A percentile compares a stretch with the other conserved stretches of the same genome.
These are phyloP conservation scores for Naganishia vaughanmartiniae DNA, from an alignment of 768 basidiomycete species.

Conservation along the genomic window DNA sequence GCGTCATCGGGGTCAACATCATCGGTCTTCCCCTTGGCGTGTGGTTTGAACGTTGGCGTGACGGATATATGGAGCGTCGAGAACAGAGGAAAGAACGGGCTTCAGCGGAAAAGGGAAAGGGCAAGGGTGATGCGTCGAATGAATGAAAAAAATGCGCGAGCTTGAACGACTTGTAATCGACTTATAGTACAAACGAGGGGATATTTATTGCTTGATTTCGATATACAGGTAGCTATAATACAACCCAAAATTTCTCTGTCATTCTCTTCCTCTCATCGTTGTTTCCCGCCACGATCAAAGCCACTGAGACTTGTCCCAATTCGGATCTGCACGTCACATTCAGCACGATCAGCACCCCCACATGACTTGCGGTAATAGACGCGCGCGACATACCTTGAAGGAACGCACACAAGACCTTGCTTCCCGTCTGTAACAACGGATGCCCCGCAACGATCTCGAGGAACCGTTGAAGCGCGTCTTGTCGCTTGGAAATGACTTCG, in stretches of 20 bases:
- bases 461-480: constrained; percentile 93
- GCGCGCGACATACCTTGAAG: constrained; percentile 59
- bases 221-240: background rate
- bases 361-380: background rate
- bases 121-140: background rate
- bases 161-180: background rate
- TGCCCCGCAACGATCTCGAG: constrained; percentile 95
- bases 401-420: constrained; percentile 93
- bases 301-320: constrained; percentile 61
- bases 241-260: background rate
- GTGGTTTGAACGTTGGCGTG: constrained; percentile 41
- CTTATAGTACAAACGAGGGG: background rate
- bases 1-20: constrained; percentile 43
- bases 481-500: constrained; percentile 86
- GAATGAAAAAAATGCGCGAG: background rate
- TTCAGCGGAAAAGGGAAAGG: constrained; percentile 8
- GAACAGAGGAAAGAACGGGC: constrained; percentile 32
- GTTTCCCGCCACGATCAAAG: constrained; percentile 2
- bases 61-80: constrained; percentile 33
- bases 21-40: constrained; percentile 36
- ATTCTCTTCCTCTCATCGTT: constrained; percentile 4
- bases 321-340: constrained; percentile 62
- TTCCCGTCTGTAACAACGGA: constrained; percentile 92
- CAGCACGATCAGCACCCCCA: background rate
- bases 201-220: background rate